These are phyloP conservation scores for Aspergillus homomorphus DNA, from an alignment of 495 filamentous ascomycete genomes.

Conservation along the genomic window DNA sequence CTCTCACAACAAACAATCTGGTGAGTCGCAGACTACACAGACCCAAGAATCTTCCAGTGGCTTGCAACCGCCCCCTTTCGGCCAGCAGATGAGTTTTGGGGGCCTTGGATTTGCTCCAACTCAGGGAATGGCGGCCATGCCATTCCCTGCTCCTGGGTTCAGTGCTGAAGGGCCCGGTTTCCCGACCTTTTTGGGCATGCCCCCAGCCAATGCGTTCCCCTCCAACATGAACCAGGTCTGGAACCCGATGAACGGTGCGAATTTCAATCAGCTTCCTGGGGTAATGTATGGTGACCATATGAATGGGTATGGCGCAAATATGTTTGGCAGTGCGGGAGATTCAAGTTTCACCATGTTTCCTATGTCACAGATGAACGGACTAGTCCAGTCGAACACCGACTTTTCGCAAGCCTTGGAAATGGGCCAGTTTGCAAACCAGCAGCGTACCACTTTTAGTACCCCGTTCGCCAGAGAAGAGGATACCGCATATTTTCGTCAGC, in stretches of 20 bases:
- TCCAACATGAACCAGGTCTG: slow-evolving; percentile 40
- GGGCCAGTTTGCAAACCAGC: slow-evolving; percentile 65
- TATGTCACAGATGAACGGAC: slow-evolving; percentile 31
- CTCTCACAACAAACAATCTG: slow-evolving; percentile 12
- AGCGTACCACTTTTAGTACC: slow-evolving; percentile 62
- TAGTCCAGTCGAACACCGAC: slow-evolving; percentile 29
- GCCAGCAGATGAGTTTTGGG: slow-evolving; percentile 34
- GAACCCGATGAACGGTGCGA: slow-evolving; percentile 52
- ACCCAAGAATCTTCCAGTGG: slow-evolving; percentile 17
- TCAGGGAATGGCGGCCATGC: slow-evolving; percentile 41
- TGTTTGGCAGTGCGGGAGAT: slow-evolving; percentile 42
- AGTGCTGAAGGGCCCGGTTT: slow-evolving; percentile 43
- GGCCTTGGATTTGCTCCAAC: slow-evolving; percentile 28
- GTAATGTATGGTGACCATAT: slow-evolving; percentile 51
- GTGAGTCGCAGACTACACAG: slow-evolving; percentile 8
- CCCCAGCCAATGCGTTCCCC: slow-evolving; percentile 40
- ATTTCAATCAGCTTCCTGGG: slow-evolving; percentile 33
- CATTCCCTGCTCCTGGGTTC: slow-evolving; percentile 43
- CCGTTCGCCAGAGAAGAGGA: slow-evolving; percentile 73
- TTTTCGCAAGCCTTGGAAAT: slow-evolving; percentile 34
- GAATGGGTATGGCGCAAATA: slow-evolving; percentile 33
- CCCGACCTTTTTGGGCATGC: slow-evolving; percentile 55
- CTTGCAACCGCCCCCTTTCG: slow-evolving; percentile 27
- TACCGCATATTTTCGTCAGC: slow-evolving; percentile 91
- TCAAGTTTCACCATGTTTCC: slow-evolving; percentile 38